These are phyloP conservation scores for Trichophyton simii DNA, from an alignment of 2,329 filamentous ascomycete genomes.

Conservation along the genomic window DNA sequence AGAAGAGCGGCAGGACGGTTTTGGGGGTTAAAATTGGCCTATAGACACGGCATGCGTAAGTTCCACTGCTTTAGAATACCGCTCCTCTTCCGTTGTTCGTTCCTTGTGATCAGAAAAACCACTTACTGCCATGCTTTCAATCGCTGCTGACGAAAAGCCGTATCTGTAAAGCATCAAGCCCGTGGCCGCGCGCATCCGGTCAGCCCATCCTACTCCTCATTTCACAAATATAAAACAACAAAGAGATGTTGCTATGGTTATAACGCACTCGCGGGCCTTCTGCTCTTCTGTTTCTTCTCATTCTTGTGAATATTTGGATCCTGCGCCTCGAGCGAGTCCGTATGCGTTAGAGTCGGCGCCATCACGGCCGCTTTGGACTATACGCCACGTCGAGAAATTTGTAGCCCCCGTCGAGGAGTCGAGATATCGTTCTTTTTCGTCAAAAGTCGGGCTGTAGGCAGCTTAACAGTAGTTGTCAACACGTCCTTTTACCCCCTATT, in stretches of 20 bases:
- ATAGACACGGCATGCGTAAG: constrained; percentile 4
- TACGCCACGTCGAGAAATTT: neutral
- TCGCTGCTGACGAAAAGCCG: constrained; percentile 90
- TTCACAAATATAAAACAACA: constrained; percentile 4
- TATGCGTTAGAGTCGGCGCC: constrained; percentile 31
- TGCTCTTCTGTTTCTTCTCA: constrained; percentile 77
- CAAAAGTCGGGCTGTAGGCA: neutral
- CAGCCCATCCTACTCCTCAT: neutral
- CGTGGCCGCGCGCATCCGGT: constrained; percentile 5
- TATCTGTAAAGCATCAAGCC: constrained; percentile 47
- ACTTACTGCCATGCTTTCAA: constrained; percentile 97
- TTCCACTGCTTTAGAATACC: neutral
- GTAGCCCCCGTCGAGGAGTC: neutral
- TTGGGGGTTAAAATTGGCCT: constrained; percentile 92
- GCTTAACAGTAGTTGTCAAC: neutral
- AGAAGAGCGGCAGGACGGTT: constrained; percentile 83
- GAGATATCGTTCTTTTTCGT: neutral
- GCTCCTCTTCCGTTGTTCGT: neutral
- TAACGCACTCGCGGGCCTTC: constrained; percentile 70
- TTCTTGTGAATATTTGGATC: constrained; percentile 29
- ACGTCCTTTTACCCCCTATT: neutral
- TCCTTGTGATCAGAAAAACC: neutral
- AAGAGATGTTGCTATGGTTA: neutral
- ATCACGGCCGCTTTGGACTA: constrained; percentile 15
- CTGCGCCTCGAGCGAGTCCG: constrained; percentile 34